Evolutionary conservation across 306 rosid genomes (phyloP).

Genomic region (Prosopis cineraria): DNA sequence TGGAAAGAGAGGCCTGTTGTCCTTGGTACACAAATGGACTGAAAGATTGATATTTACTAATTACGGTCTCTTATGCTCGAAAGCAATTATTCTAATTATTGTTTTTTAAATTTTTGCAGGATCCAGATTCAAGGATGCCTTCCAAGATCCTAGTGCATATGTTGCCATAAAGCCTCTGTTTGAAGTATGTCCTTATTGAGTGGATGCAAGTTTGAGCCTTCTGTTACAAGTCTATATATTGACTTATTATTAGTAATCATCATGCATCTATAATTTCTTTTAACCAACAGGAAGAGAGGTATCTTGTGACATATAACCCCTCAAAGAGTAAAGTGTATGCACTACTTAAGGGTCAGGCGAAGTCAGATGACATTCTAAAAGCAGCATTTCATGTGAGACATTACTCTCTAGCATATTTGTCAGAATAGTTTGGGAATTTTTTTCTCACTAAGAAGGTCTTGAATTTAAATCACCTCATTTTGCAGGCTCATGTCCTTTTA

Average conservation of each 20-base stretch:
- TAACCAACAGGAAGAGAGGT: constrained; percentile 74
- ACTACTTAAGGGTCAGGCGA: constrained; percentile 90
- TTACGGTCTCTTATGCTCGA: constrained; percentile 29
- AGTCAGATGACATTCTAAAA: constrained; percentile 93
- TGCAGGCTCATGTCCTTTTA: constrained; percentile 93
- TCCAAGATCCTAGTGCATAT: constrained; percentile 89
- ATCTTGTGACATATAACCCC: constrained; percentile 86
- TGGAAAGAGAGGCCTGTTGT: constrained; percentile 92
- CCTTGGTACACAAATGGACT: constrained; percentile 61
- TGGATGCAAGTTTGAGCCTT: constrained; percentile 1
- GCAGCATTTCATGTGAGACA: constrained; percentile 95
- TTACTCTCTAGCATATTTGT: constrained; percentile 27
- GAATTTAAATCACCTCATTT: constrained; percentile 30
- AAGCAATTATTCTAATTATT: background rate
- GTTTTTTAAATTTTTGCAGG: constrained; percentile 49
- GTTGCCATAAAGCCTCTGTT: constrained; percentile 81
- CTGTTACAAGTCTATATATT: constrained; percentile 19
- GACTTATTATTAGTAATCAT: constrained; percentile 14
- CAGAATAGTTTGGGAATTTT: background rate
- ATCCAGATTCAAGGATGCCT: constrained; percentile 91
- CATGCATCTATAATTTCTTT: constrained; percentile 32
- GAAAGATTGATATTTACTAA: constrained; percentile 24
- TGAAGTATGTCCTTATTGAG: constrained; percentile 52
- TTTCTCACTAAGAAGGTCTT: constrained; percentile 18
- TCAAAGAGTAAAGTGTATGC: constrained; percentile 85